Evolutionary conservation across 371 early-diverging fungal species (phyloP), one percentile per base, ranked within the genome.

Genomic region (Conidiobolus incongruus): DNA sequence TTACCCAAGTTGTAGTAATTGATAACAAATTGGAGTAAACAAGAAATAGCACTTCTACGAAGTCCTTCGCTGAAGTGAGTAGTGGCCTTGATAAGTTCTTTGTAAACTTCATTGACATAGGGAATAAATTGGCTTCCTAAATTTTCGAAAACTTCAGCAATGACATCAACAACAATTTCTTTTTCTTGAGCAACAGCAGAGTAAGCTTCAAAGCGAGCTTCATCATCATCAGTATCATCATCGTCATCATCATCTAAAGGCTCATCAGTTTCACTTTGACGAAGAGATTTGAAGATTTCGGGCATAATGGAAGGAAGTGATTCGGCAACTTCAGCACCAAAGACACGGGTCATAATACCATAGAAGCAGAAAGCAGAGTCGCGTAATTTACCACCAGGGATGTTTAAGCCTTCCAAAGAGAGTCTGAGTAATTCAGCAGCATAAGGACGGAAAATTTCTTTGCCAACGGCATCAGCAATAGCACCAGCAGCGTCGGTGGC

Each of bases 101-200:
- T 22, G 16, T 15, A 16, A 34, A 34, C 12, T 61, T 52, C 17
- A 73, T 50, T 44, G n/a, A 86, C 73, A 47, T 82, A 87, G 2
- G 90, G 87, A 59, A 89, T 54, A 52, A 86, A 89, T 34, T 73
- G 66, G 0, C 63, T 39, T 3, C 66, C 53, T 1, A 90, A 79
- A 47, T 74, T 70, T 41, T 70, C 71, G 59, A 90, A 88, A 21
- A 91, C 51, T 52, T 86, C 84, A 35, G 80, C 87, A 34, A 81
- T 63, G 1, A 81, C 79, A 50, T 82, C 84, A 20, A 77, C 77
- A 13, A 89, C 87, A 38, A 79, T 74, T 51, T 86, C 86, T 62
- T 91, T 91, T 54, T 91, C 91, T 26, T 86, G 81, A 0, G 88
- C 80, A 50, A 89, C 62, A 17, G 81, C 87, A 35, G 81, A 76